These are phyloP conservation scores for Oxalis stricta DNA, from an alignment of 441 rosid genomes.

Conservation along the genomic window DNA sequence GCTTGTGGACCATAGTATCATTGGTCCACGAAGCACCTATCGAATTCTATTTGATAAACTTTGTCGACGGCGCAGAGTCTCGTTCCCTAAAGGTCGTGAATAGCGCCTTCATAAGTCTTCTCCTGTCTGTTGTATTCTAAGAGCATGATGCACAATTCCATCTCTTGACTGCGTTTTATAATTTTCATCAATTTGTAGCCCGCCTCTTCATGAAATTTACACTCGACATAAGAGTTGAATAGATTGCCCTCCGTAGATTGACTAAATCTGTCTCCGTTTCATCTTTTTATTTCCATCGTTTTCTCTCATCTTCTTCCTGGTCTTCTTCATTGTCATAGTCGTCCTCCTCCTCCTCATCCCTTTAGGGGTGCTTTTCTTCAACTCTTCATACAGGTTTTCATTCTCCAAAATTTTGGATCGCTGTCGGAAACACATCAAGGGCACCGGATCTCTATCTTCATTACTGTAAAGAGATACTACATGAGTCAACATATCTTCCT, in stretches of 20 bases:
- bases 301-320: conserved; percentile 60
- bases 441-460: conserved; percentile 58
- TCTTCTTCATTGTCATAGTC: conserved; percentile 36
- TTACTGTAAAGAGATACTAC: conserved; percentile 62
- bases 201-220: conserved; percentile 97
- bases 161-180: conserved; percentile 97
- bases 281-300: conserved; percentile 63
- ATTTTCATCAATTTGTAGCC: conserved; percentile 89
- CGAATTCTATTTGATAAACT: conserved; percentile 74
- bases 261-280: conserved; percentile 93
- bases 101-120: conserved; percentile 81
- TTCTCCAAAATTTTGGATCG: conserved; percentile 71
- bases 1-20: conserved; percentile 87
- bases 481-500: conserved; percentile 70
- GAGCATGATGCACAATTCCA: too few relatives aligned
- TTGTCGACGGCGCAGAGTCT: conserved; percentile 88
- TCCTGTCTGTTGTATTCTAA: conserved; percentile 35
- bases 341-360: conserved; percentile 70
- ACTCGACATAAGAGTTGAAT: conserved; percentile 92
- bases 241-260: conserved; percentile 87
- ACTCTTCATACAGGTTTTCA: conserved; percentile 72
- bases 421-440: conserved; percentile 71
- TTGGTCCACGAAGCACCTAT: conserved; percentile 76
- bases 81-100: conserved; percentile 82
- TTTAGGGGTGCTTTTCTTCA: conserved; percentile 68